These are phyloP conservation scores for Curvularia sp. DNA, from an alignment of 2,329 filamentous ascomycete species.

Conservation along the genomic window DNA sequence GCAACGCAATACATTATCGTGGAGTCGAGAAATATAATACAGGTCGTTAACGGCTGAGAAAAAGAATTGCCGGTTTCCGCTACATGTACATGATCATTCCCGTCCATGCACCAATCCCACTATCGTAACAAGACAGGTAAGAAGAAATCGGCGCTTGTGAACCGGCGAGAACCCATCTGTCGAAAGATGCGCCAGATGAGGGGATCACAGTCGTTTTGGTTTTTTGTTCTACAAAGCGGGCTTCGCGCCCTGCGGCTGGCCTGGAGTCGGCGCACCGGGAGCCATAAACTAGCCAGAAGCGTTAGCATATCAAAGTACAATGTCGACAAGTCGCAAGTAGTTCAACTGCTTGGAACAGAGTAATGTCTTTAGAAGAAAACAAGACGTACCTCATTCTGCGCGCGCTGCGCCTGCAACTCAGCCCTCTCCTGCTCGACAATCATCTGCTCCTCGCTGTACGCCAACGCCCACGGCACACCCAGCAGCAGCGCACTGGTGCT, in stretches of 20 bases:
- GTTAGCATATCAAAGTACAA: slow-evolving; percentile 19
- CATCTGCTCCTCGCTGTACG: slow-evolving; percentile 95
- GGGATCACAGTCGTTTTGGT: slow-evolving; percentile 10
- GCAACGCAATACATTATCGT: slow-evolving; percentile 34
- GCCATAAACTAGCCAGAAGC: slow-evolving; percentile 40
- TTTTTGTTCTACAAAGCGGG: slow-evolving; percentile 42
- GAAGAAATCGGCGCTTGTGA: slow-evolving; percentile 22
- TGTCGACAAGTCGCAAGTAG: not conserved
- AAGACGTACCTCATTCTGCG: slow-evolving; percentile 69
- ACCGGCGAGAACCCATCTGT: slow-evolving; percentile 1
- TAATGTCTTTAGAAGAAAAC: not conserved
- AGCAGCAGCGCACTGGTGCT: slow-evolving; percentile 88
- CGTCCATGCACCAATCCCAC: slow-evolving; percentile 14
- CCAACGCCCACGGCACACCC: slow-evolving; percentile 91
- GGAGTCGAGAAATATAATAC: slow-evolving; percentile 44
- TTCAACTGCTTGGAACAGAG: not conserved
- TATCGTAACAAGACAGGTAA: slow-evolving; percentile 35
- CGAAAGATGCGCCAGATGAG: slow-evolving; percentile 3
- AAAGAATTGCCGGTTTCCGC: slow-evolving; percentile 11
- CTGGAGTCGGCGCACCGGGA: slow-evolving; percentile 36
- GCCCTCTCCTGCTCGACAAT: slow-evolving; percentile 97
- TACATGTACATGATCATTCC: slow-evolving; percentile 27
- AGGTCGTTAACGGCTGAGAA: slow-evolving; percentile 23
- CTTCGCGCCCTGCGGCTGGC: slow-evolving; percentile 39
- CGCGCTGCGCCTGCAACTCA: slow-evolving; percentile 92